These are phyloP conservation scores for Tricholoma matsutake DNA, from an alignment of 768 basidiomycete genomes.

Conservation along the genomic window DNA sequence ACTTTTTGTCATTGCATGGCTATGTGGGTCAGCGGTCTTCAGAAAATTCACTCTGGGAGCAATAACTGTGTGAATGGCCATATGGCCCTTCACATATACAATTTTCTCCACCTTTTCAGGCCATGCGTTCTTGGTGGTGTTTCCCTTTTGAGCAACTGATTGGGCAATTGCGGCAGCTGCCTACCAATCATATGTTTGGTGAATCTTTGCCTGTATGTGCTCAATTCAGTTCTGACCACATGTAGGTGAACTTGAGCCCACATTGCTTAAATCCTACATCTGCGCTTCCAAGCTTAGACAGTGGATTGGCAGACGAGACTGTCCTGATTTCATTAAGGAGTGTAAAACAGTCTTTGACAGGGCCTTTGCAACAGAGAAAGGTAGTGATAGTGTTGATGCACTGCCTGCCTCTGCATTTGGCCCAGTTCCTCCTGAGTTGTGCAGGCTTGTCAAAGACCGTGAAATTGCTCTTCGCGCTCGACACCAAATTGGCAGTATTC, in stretches of 20 bases:
- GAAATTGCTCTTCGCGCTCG: conserved; percentile 12
- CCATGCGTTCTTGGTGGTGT: neutral
- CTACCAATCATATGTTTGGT: neutral
- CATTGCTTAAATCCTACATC: neutral
- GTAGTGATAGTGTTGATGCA: neutral
- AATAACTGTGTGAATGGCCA: neutral
- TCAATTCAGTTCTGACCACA: neutral
- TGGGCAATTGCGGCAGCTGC: neutral
- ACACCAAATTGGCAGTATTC: conserved; percentile 6
- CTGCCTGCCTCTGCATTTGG: neutral
- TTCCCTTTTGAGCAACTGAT: neutral
- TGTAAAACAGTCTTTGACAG: neutral
- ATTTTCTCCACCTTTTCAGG: neutral
- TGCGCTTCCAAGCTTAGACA: neutral
- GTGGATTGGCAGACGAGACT: neutral
- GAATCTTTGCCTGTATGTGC: neutral
- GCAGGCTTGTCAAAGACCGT: neutral
- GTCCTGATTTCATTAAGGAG: neutral
- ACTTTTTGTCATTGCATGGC: neutral
- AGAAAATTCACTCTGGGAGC: neutral
- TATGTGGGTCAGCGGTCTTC: neutral
- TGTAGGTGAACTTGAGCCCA: no score
- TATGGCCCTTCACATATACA: neutral
- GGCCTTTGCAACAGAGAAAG: neutral
- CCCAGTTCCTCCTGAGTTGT: neutral